Conservation (phyloP, 768 basidiomycete species). For the Suillus americanus region DNA sequence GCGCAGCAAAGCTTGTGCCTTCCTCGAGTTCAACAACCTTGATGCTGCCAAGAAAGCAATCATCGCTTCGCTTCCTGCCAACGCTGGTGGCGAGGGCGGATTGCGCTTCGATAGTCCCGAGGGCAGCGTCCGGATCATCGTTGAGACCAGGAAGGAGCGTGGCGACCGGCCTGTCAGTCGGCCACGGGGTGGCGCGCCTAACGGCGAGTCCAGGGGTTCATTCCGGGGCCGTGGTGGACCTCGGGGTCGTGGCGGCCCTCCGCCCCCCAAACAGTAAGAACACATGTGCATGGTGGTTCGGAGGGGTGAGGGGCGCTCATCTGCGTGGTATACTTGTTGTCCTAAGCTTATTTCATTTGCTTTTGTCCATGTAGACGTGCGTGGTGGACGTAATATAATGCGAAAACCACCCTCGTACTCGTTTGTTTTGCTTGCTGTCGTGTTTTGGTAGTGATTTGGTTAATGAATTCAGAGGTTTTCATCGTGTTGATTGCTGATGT, state of each 20-base stretch:
- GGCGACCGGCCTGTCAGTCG: slow-evolving; percentile 71
- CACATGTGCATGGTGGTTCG: neutral
- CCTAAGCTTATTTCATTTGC: slow-evolving; percentile 7
- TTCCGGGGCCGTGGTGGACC: slow-evolving; percentile 47
- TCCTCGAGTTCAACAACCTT: slow-evolving; percentile 81
- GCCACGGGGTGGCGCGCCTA: slow-evolving; percentile 63
- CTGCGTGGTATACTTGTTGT: slow-evolving; percentile 5
- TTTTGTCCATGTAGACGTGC: slow-evolving; percentile 8
- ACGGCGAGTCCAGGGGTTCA: slow-evolving; percentile 46
- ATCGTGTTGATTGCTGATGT: neutral
- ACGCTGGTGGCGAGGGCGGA: slow-evolving; percentile 87
- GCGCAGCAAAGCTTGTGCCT: slow-evolving; percentile 86
- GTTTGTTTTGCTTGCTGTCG: slow-evolving; percentile 1
- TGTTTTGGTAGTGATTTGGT: slow-evolving; percentile 2
- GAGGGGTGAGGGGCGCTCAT: neutral
- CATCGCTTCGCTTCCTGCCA: slow-evolving; percentile 58
- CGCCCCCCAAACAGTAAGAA: slow-evolving; percentile 23
- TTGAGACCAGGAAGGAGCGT: slow-evolving; percentile 92
- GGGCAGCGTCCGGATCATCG: slow-evolving; percentile 56
- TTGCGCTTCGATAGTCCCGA: slow-evolving; percentile 69
- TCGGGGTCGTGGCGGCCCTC: slow-evolving; percentile 41
- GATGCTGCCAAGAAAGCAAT: slow-evolving; percentile 89
- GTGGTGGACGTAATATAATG: slow-evolving; percentile 5
- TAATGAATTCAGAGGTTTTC: neutral
- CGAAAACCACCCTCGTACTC: neutral